Base-by-base conservation (phyloP, 2,329 filamentous ascomycete species). In the Scedosporium minutisporum region DNA sequence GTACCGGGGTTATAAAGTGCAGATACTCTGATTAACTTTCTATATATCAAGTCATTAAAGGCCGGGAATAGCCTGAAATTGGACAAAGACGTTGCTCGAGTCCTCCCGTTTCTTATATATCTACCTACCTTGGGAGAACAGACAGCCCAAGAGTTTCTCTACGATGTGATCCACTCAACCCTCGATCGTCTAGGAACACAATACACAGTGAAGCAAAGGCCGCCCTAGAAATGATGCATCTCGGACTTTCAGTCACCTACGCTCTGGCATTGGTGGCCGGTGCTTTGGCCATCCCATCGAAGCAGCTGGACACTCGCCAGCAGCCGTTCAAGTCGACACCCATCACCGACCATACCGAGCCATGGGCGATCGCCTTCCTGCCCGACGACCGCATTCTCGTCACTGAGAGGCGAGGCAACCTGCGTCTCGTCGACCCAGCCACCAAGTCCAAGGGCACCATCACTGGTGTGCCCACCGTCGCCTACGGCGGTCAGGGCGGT, bases 401-500 rank as follows among this genome's bases (percentile, higher is more conserved):
- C 65, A 73, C 67, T 63, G 71, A 73, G 66, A 70, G 66, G 65
- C 65, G 66, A 63, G 71, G 71, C 64, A 68, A 68, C 63, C 66
- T 73, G 62, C 38, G 33, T 62, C 68, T 73, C 62, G 67, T 73
- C 65, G 67, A 73, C 67, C 70, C 70, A 62, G 57, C 62, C 63
- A 66, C 67, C 64, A 69, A 69, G 63, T 3, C 68, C 65, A 68
- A 64, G 66, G 67, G 69, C 57, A 64, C 67, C 58, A 69, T 73
- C 69, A 71, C 69, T 59, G 70, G 71, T 61, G 71, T 73, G 44
- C 71, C 71, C 42, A 18, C 68, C 58, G 71, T 73, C 65, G 65
- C 65, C 62, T 72, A 71, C 66, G 71, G 66, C 57, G 71, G 71
- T 29, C 71, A 73, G 67, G 71, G 71, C 65, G 71, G 71, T 60